These are phyloP conservation scores for Trichothecium roseum DNA, from an alignment of 2,329 filamentous ascomycete genomes.

Conservation along the genomic window DNA sequence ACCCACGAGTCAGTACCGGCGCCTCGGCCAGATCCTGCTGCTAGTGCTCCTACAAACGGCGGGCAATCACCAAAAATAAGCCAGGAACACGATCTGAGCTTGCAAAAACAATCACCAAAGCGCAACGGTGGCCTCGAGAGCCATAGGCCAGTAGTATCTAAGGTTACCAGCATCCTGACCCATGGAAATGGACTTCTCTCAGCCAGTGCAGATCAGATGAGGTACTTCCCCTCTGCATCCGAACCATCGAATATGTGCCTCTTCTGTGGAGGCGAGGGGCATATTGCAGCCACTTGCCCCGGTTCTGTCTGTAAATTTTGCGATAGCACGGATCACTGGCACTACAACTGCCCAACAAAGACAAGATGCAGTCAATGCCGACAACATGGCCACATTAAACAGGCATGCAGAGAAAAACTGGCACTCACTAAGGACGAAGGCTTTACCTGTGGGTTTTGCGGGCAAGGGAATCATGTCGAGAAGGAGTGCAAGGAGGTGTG, in stretches of 20 bases:
- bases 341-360: slow-evolving; percentile 38
- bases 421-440: slow-evolving; percentile 39
- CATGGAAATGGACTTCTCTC: no score
- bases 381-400: slow-evolving; percentile 46
- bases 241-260: slow-evolving; percentile 36
- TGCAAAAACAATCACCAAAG: no score
- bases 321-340: slow-evolving; percentile 31
- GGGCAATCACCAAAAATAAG: no score
- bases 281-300: slow-evolving; percentile 34
- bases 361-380: slow-evolving; percentile 48
- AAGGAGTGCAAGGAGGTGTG: slow-evolving; percentile 49
- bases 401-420: slow-evolving; percentile 46
- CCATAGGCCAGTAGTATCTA: no score
- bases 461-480: slow-evolving; percentile 45
- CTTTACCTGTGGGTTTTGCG: slow-evolving; percentile 51
- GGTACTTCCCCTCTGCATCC: slow-evolving; percentile 41
- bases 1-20: no score
- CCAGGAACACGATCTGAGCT: not conserved
- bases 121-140: no score
- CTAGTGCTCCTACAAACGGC: no score
- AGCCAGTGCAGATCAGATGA: slow-evolving; percentile 17
- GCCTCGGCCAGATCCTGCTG: no score
- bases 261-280: slow-evolving; percentile 37
- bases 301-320: slow-evolving; percentile 38
- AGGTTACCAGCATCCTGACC: no score